Conservation (phyloP, 441 rosid genomes). For the Pelargonium myrrhifolium region DNA sequence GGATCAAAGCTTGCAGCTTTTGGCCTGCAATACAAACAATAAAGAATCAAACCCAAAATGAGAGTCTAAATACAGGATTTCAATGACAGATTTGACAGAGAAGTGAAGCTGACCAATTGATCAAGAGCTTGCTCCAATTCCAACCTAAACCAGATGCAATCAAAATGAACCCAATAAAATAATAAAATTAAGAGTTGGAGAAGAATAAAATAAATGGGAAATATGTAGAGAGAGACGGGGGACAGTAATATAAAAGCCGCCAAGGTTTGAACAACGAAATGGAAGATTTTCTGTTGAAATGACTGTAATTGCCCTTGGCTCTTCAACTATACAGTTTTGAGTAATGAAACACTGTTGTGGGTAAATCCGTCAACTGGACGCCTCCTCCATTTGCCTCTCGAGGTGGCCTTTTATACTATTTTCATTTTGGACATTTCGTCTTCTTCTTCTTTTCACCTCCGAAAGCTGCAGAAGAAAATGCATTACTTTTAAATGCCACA, state of each 20-base stretch:
- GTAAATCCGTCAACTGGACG: neutral
- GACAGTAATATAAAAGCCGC: slow-evolving; percentile 25
- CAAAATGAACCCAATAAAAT: neutral
- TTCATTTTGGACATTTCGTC: too few species aligned
- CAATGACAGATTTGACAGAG: neutral
- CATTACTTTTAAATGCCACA: too few species aligned
- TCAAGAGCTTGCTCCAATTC: neutral
- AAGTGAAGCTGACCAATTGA: too few species aligned
- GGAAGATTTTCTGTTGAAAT: slow-evolving; percentile 2
- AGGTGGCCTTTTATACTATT: too few species aligned
- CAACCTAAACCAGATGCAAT: neutral
- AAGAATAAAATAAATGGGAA: neutral
- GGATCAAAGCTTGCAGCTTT: neutral
- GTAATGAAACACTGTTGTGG: neutral
- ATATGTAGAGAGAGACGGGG: slow-evolving; percentile 1
- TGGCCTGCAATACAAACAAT: neutral
- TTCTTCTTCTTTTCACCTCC: too few species aligned
- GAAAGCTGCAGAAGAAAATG: too few species aligned
- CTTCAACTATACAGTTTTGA: neutral
- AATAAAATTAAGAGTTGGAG: neutral
- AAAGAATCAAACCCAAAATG: neutral
- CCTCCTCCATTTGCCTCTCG: neutral
- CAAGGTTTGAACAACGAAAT: slow-evolving; percentile 17
- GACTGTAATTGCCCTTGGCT: slow-evolving; percentile 10
- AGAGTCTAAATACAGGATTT: neutral